Conservation (phyloP, 108 stramenopile species). For the Cyclotella baltica region DNA sequence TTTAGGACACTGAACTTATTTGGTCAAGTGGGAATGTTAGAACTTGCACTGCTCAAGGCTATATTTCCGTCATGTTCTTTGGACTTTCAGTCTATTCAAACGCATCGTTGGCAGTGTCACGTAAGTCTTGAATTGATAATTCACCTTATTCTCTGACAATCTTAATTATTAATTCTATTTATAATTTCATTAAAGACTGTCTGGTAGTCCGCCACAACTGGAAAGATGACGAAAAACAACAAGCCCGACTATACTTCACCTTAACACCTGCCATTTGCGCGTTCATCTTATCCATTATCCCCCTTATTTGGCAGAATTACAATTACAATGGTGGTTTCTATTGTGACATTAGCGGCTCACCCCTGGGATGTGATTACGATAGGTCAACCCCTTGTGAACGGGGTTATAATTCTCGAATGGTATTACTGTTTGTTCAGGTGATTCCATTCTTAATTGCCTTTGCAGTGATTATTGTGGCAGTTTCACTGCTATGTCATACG, state of each 20-base stretch:
- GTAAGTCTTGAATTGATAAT: neutral
- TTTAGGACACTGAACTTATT: neutral
- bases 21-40: constrained; percentile 4
- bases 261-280: constrained; percentile 21
- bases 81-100: constrained; percentile 15
- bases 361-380: constrained; percentile 15
- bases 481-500: constrained; percentile 18
- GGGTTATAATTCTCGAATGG: constrained; percentile 5
- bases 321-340: constrained; percentile 34
- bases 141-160: neutral
- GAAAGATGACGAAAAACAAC: constrained; percentile 27
- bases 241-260: constrained; percentile 6
- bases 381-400: constrained; percentile 8
- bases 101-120: constrained; percentile 31
- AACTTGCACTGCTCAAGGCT: constrained; percentile 31
- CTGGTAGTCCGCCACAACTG: constrained; percentile 22
- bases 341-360: constrained; percentile 23
- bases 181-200: constrained; percentile 12
- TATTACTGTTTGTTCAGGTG: constrained; percentile 9
- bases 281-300: constrained; percentile 1
- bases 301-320: constrained; percentile 23
- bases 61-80: constrained; percentile 21
- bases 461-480: constrained; percentile 12
- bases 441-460: constrained; percentile 17
- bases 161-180: neutral